Evolutionary conservation across 2,329 filamentous ascomycete genomes (phyloP).

Genomic region (Penicillium sp.): DNA sequence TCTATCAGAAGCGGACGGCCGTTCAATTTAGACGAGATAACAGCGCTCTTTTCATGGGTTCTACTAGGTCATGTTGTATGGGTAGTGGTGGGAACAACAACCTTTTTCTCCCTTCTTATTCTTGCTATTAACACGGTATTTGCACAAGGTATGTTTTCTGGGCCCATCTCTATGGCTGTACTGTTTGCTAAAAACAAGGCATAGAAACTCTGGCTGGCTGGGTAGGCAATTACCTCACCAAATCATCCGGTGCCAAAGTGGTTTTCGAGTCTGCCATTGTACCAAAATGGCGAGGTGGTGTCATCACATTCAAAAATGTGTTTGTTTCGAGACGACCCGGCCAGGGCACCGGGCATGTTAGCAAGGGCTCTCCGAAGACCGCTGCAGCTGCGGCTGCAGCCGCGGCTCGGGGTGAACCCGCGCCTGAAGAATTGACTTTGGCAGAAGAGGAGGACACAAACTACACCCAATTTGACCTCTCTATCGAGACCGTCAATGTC

Average conservation of each 20-base stretch:
- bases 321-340: constrained; percentile 92
- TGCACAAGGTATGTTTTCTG: constrained; percentile 71
- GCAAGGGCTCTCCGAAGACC: constrained; percentile 84
- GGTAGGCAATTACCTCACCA: constrained; percentile 93
- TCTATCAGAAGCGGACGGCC: constrained; percentile 91
- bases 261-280: constrained; percentile 98
- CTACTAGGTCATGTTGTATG: constrained; percentile 90
- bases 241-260: constrained; percentile 89
- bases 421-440: constrained; percentile 42
- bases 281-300: constrained; percentile 90
- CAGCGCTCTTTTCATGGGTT: constrained; percentile 94
- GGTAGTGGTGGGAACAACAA: constrained; percentile 96
- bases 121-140: constrained; percentile 94
- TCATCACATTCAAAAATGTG: constrained; percentile 95
- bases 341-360: constrained; percentile 78
- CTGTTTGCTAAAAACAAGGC: constrained; percentile 2
- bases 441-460: constrained; percentile 81
- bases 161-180: not conserved
- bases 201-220: constrained; percentile 87
- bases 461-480: constrained; percentile 96
- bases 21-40: constrained; percentile 96
- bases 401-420: constrained; percentile 56
- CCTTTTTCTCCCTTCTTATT: constrained; percentile 91
- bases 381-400: constrained; percentile 86
- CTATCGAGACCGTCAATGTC: constrained; percentile 92